A percentile compares a stretch with the other conserved stretches of the same genome.
phyloP scores from a whole-genome alignment of 495 filamentous ascomycete genomes.

The Neurospora sp. region DNA sequence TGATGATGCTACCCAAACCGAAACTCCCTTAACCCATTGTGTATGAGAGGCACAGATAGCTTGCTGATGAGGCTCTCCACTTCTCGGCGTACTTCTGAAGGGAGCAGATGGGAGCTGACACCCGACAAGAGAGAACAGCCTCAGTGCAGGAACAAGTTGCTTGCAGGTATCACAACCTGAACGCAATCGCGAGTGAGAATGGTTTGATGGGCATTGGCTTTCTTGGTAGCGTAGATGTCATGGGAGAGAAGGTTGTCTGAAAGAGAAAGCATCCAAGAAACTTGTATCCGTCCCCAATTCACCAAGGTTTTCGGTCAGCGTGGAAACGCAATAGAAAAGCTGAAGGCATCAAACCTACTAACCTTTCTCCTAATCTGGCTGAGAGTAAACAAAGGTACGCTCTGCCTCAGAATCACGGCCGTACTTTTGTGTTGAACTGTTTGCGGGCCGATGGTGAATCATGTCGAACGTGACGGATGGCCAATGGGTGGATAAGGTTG shows the following conservation, averaged over 20 bases:
- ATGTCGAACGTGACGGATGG: neutral
- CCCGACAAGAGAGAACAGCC: neutral
- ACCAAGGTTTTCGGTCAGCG: neutral
- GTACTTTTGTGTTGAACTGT: neutral
- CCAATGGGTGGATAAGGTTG: neutral
- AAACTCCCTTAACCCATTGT: neutral
- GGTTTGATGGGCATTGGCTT: neutral
- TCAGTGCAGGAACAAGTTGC: neutral
- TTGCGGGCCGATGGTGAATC: neutral
- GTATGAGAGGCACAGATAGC: neutral
- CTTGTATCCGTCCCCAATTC: neutral
- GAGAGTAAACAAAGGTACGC: neutral
- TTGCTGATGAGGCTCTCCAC: neutral
- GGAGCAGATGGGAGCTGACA: neutral
- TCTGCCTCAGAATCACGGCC: neutral
- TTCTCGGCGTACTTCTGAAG: neutral
- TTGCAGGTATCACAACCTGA: neutral
- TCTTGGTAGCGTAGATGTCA: neutral
- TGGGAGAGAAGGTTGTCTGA: neutral
- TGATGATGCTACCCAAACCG: neutral
- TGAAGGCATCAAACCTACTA: neutral
- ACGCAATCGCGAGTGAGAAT: neutral
- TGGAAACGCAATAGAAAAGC: neutral
- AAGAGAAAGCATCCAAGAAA: neutral
- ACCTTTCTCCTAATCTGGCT: neutral